Base-by-base conservation (phyloP, 2,329 filamentous ascomycete species). In the Aspergillus phoenicis region DNA sequence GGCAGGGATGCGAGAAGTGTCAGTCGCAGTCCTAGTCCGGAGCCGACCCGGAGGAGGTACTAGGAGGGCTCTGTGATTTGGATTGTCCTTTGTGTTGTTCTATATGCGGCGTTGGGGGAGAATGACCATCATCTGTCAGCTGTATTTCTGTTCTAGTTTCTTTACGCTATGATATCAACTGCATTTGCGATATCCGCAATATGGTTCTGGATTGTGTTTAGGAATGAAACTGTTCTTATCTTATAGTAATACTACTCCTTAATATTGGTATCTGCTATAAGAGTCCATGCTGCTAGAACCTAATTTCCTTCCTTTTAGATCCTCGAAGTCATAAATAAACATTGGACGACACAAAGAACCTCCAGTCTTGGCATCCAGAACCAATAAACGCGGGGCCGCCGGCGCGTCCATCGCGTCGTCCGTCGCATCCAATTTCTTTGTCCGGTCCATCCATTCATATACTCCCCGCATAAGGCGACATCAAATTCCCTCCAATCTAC, bases 1-100 rank as follows among this genome's bases (percentile, higher is more conserved):
- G 94, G 93, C 20, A 84, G 90, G 70, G 94, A 97, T 80, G 89
- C 89, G 73, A 87, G 92, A 78, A 96, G 91, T 76, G 86, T 88
- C 65, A 90, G 83, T 66, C 85, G 91, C 72, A 96, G 91, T 74
- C 92, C 93, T 0, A 95, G 90, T 68, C 94, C 94, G 3, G 92
- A 96, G 77, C 91, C 92, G 5, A 87, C 88, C 63, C 86, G 89
- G 73, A 88, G 88, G 78, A 84, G 91, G 70, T 90, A 82, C 74
- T 91, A 84, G 74, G 8, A 36, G n/a, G 43, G 47, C 39, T 51
- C 33, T 36, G 33, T 30, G 52, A 13, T 52, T 55, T 49, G 58
- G 28, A 30, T 56, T 61, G 64, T 54, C 62, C 47, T 61, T 61
- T 64, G 7, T 51, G 47, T 51, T 49, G 24, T 62, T 60, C 33